Conservation (phyloP, 169 alveolate species). For the Perkinsus marinus region DNA sequence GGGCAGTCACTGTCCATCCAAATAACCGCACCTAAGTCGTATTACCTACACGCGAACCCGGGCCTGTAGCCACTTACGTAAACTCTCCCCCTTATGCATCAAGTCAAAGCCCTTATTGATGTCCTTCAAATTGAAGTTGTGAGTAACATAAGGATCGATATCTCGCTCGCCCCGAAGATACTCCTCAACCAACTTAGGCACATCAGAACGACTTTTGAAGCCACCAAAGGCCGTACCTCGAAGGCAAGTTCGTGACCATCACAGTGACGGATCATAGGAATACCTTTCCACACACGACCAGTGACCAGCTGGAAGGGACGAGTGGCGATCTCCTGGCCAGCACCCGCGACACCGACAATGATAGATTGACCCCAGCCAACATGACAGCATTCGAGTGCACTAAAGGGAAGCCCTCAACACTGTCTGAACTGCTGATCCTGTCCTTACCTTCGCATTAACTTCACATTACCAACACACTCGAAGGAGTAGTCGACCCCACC, state of each 20-base stretch:
- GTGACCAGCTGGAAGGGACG: conserved; percentile 63
- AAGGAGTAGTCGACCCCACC: conserved; percentile 63
- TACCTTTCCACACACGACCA: conserved; percentile 72
- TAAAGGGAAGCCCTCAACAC: background rate
- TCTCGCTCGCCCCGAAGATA: conserved; percentile 39
- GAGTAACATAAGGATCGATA: conserved; percentile 51
- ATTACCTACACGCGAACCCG: background rate
- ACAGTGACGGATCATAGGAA: too few relatives aligned
- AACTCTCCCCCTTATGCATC: conserved; percentile 48
- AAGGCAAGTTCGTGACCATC: too few relatives aligned
- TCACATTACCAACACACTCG: conserved; percentile 64
- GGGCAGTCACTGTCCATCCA: background rate
- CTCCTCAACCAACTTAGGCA: conserved; percentile 57
- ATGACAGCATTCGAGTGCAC: conserved; percentile 45
- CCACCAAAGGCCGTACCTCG: conserved; percentile 63
- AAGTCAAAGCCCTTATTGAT: conserved; percentile 51
- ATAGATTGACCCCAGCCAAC: conserved; percentile 60
- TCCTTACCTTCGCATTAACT: conserved; percentile 46
- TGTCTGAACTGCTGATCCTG: background rate
- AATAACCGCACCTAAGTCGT: background rate
- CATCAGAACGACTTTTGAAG: conserved; percentile 51
- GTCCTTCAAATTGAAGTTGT: conserved; percentile 33
- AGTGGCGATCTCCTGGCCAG: conserved; percentile 59
- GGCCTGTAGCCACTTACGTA: conserved; percentile 16
- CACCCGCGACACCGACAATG: conserved; percentile 60